phyloP scores from a whole-genome alignment of 2,329 filamentous ascomycete genomes.

The Colletotrichum spinosum region DNA sequence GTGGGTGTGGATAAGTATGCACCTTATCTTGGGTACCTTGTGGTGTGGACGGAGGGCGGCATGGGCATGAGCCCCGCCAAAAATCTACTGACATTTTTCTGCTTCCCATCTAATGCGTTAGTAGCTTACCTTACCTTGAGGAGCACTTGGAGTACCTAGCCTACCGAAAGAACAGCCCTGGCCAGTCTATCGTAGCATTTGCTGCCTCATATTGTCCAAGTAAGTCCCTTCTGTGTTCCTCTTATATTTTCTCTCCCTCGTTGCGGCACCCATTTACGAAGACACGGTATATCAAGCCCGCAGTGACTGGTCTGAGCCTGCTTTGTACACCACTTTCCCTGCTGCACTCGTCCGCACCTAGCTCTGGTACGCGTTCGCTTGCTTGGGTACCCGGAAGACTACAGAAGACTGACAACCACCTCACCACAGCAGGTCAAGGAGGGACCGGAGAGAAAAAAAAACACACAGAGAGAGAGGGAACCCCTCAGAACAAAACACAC shows the following conservation, averaged over 20 bases:
- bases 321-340: conserved; percentile 13
- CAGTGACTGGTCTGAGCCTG: conserved; percentile 11
- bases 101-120: conserved; percentile 34
- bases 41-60: conserved; percentile 1
- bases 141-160: background rate
- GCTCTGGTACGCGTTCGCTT: conserved; percentile 26
- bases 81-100: conserved; percentile 34
- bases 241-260: conserved; percentile 4
- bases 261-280: background rate
- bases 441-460: conserved; percentile 5
- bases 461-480: conserved; percentile 29
- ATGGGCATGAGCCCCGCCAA: conserved; percentile 33
- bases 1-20: no score
- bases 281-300: conserved; percentile 20
- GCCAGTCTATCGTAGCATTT: conserved; percentile 29
- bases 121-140: conserved; percentile 3
- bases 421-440: background rate
- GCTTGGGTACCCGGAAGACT: conserved; percentile 16
- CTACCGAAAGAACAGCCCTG: no score
- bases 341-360: conserved; percentile 20
- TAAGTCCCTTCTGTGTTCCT: conserved; percentile 29
- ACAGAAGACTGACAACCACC: background rate
- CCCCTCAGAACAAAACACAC: conserved; percentile 37
- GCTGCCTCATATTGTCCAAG: conserved; percentile 31
- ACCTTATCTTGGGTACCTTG: no score